Conservation (phyloP, 83 land plant genomes). For the Picea abies region DNA sequence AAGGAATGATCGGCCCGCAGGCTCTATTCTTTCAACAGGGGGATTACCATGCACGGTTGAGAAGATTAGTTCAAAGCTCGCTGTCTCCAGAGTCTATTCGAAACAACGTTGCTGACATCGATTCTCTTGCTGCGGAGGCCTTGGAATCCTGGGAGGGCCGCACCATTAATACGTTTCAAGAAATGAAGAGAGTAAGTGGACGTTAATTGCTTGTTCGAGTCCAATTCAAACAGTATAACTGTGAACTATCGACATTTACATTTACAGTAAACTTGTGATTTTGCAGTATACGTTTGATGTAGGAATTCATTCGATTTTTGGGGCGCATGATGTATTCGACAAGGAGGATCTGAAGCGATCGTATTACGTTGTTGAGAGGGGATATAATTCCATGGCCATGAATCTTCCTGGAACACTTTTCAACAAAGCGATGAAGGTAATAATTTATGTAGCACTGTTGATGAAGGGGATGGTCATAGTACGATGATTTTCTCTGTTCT, state of each 20-base stretch:
- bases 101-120: conserved; percentile 43
- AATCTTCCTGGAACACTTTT: conserved; percentile 27
- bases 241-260: too few species aligned
- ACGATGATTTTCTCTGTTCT: too few species aligned
- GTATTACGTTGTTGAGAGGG: conserved; percentile 28
- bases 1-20: conserved; percentile 52
- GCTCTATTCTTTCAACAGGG: conserved; percentile 77
- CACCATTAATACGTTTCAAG: conserved; percentile 58
- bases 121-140: conserved; percentile 31
- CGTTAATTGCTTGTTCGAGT: background rate
- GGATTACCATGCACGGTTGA: conserved; percentile 50
- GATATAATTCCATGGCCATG: conserved; percentile 41
- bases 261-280: background rate
- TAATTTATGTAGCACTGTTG: conserved; percentile 12
- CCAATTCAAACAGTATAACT: background rate
- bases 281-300: conserved; percentile 40
- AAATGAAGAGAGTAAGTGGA: conserved; percentile 61
- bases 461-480: background rate
- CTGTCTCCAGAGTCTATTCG: conserved; percentile 54
- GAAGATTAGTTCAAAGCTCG: conserved; percentile 61
- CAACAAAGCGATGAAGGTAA: conserved; percentile 42
- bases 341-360: conserved; percentile 31
- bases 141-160: conserved; percentile 56
- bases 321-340: conserved; percentile 24
- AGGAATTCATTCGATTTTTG: conserved; percentile 25